Conservation (phyloP, 1,284 basidiomycete species). For the Sphagnurus paluster region DNA sequence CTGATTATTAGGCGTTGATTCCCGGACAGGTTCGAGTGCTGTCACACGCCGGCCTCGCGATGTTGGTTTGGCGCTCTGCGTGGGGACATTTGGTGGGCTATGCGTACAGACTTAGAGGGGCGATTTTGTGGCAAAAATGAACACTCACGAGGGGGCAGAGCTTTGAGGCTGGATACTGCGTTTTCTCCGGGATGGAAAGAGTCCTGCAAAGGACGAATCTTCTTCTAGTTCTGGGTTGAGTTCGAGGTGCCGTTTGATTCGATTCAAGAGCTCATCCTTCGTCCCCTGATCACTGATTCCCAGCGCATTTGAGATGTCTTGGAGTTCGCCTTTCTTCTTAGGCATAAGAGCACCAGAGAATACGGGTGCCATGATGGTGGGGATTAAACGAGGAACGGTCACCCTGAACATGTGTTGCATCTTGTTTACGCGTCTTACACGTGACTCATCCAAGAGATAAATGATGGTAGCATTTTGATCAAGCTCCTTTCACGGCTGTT, state of each 20-base stretch:
- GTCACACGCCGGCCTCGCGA: conserved; percentile 30
- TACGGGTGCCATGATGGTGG: conserved; percentile 33
- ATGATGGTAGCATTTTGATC: background rate
- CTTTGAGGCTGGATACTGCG: conserved; percentile 42
- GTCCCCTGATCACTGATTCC: conserved; percentile 52
- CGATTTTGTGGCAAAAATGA: background rate
- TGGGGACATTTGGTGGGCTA: conserved; percentile 13
- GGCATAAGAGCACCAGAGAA: conserved; percentile 49
- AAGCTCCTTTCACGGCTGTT: background rate
- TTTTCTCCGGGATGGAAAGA: conserved; percentile 46
- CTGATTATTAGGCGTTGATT: conserved; percentile 47
- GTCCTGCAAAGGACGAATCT: conserved; percentile 51
- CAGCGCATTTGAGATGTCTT: conserved; percentile 54
- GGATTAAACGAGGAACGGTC: conserved; percentile 22
- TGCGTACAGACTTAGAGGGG: background rate
- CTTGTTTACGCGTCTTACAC: conserved; percentile 34
- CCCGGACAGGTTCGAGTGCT: conserved; percentile 38
- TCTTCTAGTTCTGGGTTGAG: conserved; percentile 52
- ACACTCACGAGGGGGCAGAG: conserved; percentile 19
- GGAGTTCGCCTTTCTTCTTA: conserved; percentile 65
- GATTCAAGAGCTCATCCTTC: conserved; percentile 54
- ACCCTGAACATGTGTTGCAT: conserved; percentile 22
- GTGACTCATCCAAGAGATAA: conserved; percentile 21
- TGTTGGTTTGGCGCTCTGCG: conserved; percentile 19
- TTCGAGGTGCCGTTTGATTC: conserved; percentile 62